phyloP scores from a whole-genome alignment of 768 basidiomycete genomes.

The Jaapia argillacea region DNA sequence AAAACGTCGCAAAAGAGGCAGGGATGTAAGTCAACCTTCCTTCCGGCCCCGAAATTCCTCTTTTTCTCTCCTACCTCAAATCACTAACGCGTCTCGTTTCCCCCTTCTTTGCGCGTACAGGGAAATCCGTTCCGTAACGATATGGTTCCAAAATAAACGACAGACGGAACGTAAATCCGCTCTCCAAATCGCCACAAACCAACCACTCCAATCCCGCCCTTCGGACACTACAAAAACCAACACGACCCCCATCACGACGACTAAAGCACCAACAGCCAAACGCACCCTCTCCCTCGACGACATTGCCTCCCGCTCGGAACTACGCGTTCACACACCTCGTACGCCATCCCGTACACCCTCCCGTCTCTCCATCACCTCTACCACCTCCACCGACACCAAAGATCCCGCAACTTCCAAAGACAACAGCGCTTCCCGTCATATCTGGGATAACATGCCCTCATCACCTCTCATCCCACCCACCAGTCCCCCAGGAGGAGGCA shows the following conservation, averaged over 20 bases:
- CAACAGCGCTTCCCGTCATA: not conserved
- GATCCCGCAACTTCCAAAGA: not conserved
- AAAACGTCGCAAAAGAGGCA: conserved; percentile 47
- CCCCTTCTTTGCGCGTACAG: conserved; percentile 3
- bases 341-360: conserved; percentile 11
- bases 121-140: conserved; percentile 20
- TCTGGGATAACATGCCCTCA: conserved; percentile 23
- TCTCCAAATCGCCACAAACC: not conserved
- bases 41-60: too few relatives aligned
- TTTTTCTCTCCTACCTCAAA: conserved; percentile 3
- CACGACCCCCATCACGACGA: not conserved
- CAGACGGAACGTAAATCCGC: conserved; percentile 22
- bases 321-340: conserved; percentile 12
- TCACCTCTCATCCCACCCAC: conserved; percentile 14
- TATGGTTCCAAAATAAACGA: conserved; percentile 28
- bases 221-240: not conserved
- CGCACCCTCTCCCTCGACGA: conserved; percentile 20
- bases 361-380: too few relatives aligned
- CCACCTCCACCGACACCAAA: too few relatives aligned
- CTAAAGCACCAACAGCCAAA: conserved; percentile 4
- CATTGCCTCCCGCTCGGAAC: conserved; percentile 22
- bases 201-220: not conserved
- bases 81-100: conserved; percentile 10
- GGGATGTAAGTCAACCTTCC: conserved; percentile 42
- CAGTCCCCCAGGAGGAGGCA: conserved; percentile 7